phyloP scores from a whole-genome alignment of 495 filamentous ascomycete genomes.

The Podospora pseudoanserina region DNA sequence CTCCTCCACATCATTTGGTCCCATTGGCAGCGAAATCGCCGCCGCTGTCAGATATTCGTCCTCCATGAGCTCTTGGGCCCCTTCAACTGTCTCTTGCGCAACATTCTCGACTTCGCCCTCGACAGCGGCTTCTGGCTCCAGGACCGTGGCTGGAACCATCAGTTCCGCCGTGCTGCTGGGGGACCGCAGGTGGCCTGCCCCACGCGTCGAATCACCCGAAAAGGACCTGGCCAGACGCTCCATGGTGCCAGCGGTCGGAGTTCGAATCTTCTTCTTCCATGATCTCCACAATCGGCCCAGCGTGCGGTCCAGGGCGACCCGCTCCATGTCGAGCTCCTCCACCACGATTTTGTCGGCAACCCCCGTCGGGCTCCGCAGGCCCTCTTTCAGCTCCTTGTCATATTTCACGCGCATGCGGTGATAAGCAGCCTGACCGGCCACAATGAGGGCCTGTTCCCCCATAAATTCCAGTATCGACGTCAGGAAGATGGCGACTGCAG shows the following conservation, averaged over 20 bases:
- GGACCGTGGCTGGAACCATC: slow-evolving; percentile 27
- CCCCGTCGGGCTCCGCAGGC: slow-evolving; percentile 36
- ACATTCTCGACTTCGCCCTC: slow-evolving; percentile 3
- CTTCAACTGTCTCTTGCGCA: not conserved
- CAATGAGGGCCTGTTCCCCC: slow-evolving; percentile 80
- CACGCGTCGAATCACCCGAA: slow-evolving; percentile 39
- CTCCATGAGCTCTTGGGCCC: slow-evolving; percentile 7
- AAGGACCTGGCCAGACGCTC: slow-evolving; percentile 38
- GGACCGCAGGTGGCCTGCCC: slow-evolving; percentile 32
- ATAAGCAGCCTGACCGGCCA: slow-evolving; percentile 86
- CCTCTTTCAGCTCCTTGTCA: slow-evolving; percentile 50
- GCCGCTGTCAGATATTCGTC: slow-evolving; percentile 43
- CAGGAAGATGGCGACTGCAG: slow-evolving; percentile 90
- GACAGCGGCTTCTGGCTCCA: slow-evolving; percentile 18
- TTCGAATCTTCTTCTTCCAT: slow-evolving; percentile 82
- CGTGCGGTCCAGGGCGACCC: slow-evolving; percentile 81
- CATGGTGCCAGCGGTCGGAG: slow-evolving; percentile 32
- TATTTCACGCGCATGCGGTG: slow-evolving; percentile 57
- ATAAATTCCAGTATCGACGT: slow-evolving; percentile 93
- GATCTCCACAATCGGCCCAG: slow-evolving; percentile 89
- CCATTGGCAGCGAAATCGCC: slow-evolving; percentile 60
- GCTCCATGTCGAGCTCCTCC: slow-evolving; percentile 90
- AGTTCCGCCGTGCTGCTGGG: slow-evolving; percentile 35
- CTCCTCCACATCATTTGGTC: slow-evolving; percentile 66
- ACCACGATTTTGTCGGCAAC: slow-evolving; percentile 66